A percentile compares a stretch with the other conserved stretches of the same genome.
phyloP scores from a whole-genome alignment of 2,329 filamentous ascomycete species.

The Raffaelea arxii region DNA sequence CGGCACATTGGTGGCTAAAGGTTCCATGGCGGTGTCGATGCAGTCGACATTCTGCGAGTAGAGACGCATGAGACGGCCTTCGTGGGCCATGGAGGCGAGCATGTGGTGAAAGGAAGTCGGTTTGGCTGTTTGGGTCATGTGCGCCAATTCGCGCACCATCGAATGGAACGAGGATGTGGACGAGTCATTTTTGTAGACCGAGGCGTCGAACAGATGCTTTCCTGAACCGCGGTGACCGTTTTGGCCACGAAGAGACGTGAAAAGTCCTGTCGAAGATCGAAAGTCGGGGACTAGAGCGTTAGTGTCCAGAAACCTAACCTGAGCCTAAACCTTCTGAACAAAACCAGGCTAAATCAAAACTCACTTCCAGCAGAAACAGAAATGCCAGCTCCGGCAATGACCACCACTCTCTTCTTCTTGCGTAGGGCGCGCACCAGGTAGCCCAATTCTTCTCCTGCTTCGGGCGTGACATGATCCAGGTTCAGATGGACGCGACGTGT shows the following conservation, averaged over 20 bases:
- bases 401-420: conserved; percentile 91
- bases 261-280: conserved; percentile 81
- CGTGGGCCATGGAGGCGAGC: conserved; percentile 77
- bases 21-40: conserved; percentile 75
- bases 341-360: conserved; percentile 24
- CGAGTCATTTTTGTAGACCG: conserved; percentile 86
- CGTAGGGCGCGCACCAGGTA: conserved; percentile 65
- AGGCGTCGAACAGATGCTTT: conserved; percentile 93
- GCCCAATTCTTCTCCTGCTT: conserved; percentile 53
- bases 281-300: conserved; percentile 75
- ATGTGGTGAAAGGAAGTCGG: conserved; percentile 91
- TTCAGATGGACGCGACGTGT: conserved; percentile 84
- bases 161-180: conserved; percentile 88
- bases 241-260: conserved; percentile 72
- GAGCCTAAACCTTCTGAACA: conserved; percentile 2
- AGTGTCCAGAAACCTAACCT: conserved; percentile 5
- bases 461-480: conserved; percentile 44
- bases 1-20: conserved; percentile 71
- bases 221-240: conserved; percentile 89
- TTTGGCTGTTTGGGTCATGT: conserved; percentile 64
- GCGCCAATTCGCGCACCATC: conserved; percentile 86
- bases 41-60: conserved; percentile 98
- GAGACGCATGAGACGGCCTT: conserved; percentile 77
- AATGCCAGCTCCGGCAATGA: conserved; percentile 92
- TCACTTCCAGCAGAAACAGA: conserved; percentile 88